Base-by-base conservation (phyloP, 2,329 filamentous ascomycete species). In the Orbilia blumenaviensis region DNA sequence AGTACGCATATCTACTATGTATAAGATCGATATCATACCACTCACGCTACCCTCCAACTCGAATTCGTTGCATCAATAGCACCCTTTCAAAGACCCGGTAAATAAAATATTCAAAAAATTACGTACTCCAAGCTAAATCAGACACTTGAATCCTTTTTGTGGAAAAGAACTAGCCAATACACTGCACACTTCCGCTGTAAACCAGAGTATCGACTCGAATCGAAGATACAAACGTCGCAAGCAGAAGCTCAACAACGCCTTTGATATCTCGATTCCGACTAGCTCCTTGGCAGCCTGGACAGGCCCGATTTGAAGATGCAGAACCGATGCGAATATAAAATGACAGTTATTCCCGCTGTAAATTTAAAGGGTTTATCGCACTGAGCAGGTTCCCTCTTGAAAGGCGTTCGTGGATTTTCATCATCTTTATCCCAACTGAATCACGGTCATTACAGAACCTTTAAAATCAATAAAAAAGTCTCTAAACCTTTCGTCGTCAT, bases 141-240 rank as follows among this genome's bases (percentile, higher is more conserved):
- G 48, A 8, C 34, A 34, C 7, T 54, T n/a, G 6, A 54, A 32
- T 54, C 46, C 1, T 9, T n/a, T 50, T 14, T 9, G 14, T 34
- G 2, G 16, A 34, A 10, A 34, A 54, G n/a, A 32, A 18, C 12
- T 21, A 27, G 1, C 1, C 10, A 32, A 12, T 21, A 34, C 2
- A 9, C n/a, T 34, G n/a, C 34, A 9, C 27, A 10, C n/a, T 34
- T 5, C 16, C n/a, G 8, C 27, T 34, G 3, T 34, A 21, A 32
- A 16, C 21, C 7, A 12, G 16, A 21, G 36, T 34, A n/a, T n/a
- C n/a, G 3, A 1, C 3, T 56, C 52, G 52, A 56, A 1, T 56
- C 52, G 52, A 56, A 38, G n/a, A 38, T 56, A 56, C 52, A 38
- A 56, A 16, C 23, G 10, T 56, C 52, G 52, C 52, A n/a, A 56